Evolutionary conservation across 805 yeast species (phyloP), one percentile per base, ranked within the genome.

Genomic region (Grigorovia humatica): DNA sequence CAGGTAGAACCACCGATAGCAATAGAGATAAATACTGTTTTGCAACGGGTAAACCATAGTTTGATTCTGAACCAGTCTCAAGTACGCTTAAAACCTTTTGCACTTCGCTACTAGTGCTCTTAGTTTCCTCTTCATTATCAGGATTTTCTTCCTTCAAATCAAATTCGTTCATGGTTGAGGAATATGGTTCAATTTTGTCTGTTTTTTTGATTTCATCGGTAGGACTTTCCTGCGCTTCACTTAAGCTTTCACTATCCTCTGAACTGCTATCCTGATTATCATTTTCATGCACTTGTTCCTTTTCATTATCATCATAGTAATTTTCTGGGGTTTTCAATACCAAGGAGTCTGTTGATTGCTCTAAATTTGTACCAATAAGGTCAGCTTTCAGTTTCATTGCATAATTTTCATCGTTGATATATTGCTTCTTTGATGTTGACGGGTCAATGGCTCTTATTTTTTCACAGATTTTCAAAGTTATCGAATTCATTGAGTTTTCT

Each of bases 1-100:
- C 80, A 0, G 96, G 95, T 11, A 93, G 82, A 38, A 90, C 74
- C 67, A 90, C 80, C 1, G 93, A 84, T 13, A 88, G 78, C 43
- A 91, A 74, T 41, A 88, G 82, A 12, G 83, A 82, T 57, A 89
- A 67, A 57, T 83, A 85, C 60, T 88, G 95, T 57, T 83, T 80
- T 57, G 88, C 79, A 46, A 93, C 83, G 12, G 82, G 76, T 9
- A 88, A 71, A 6, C 91, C 95, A 65, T 80, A 89, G 12, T 88
- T 71, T 23, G 64, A 60, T 9, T 68, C 69, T 20, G 32, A 15
- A 15, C 38, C 44, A 30, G 20, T 17, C 19, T 41, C 35, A 18
- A 42, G 51, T 29, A 43, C 48, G 42, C 48, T 44, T 11, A 32
- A 15, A 19, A 50, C 48, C 32, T 48, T 41, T 1, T 20, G 46